These are phyloP conservation scores for Skeletonema costatum DNA, from an alignment of 108 stramenopile species.

Conservation along the genomic window DNA sequence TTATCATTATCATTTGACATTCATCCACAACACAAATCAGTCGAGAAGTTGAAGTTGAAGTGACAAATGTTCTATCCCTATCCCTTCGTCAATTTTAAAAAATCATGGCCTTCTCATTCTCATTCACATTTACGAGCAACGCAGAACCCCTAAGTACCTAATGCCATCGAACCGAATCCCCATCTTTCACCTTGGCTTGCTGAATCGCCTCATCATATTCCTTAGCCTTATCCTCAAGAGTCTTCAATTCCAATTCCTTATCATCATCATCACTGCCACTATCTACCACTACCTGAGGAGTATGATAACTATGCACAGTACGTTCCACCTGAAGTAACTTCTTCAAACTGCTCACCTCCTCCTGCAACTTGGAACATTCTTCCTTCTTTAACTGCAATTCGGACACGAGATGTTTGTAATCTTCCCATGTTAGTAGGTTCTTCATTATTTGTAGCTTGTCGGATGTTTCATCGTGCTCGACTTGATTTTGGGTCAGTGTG, in stretches of 20 bases:
- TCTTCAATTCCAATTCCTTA: not conserved
- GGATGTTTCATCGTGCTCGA: not conserved
- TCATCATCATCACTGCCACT: not conserved
- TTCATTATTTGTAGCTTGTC: not conserved
- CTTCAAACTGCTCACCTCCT: slow-evolving; percentile 18
- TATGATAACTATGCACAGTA: slow-evolving; percentile 7
- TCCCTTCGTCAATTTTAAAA: no score
- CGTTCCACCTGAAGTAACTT: slow-evolving; percentile 21
- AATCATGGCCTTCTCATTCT: no score
- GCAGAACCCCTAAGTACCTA: no score
- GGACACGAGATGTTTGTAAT: not conserved
- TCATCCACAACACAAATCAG: no score
- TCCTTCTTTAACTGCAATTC: not conserved
- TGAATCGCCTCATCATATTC: not conserved
- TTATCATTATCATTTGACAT: no score
- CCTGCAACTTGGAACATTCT: slow-evolving; percentile 3
- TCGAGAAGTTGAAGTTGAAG: no score
- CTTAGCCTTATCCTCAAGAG: not conserved
- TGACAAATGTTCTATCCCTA: no score
- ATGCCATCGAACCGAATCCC: no score
- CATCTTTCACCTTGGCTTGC: not conserved
- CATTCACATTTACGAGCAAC: no score
- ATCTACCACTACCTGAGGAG: not conserved
- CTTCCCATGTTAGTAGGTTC: not conserved
- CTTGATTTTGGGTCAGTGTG: not conserved